These are phyloP conservation scores for Globisporangium viniferum DNA, from an alignment of 352 stramenopile genomes.

Conservation along the genomic window DNA sequence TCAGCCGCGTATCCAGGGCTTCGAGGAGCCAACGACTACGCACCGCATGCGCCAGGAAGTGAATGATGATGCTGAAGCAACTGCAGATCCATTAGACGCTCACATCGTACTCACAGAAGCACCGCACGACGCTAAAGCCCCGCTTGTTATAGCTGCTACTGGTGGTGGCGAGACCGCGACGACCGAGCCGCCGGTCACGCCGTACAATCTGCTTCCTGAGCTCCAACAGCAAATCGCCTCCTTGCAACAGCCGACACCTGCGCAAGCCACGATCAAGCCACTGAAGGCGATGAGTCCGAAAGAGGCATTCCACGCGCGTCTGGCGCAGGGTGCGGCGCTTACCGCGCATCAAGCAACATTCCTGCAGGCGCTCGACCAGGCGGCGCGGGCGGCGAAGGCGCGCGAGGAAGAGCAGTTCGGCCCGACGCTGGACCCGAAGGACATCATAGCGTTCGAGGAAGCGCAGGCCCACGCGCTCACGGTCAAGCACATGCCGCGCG, in stretches of 20 bases:
- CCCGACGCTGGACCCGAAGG: conserved; percentile 17
- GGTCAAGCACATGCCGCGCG: conserved; percentile 24
- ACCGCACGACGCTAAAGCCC: not conserved
- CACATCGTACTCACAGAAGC: not conserved
- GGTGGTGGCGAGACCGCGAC: not conserved
- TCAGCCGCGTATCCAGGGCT: not conserved
- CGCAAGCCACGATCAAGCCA: not conserved
- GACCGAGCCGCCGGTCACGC: not conserved
- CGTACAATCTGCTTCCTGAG: conserved; percentile 3
- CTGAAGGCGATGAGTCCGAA: conserved; percentile 1
- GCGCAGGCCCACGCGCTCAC: conserved; percentile 28
- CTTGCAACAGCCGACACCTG: not conserved
- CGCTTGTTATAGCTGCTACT: not conserved
- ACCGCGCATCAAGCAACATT: not conserved
- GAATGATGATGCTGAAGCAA: not conserved
- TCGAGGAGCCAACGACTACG: not conserved
- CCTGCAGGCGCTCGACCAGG: conserved; percentile 10
- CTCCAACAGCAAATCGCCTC: not conserved
- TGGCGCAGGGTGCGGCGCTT: not conserved
- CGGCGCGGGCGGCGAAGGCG: not conserved
- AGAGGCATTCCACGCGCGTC: conserved; percentile 15
- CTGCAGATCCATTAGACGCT: not conserved
- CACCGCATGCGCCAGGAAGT: conserved; percentile 2
- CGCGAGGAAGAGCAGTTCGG: conserved; percentile 4
- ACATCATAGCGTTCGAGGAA: conserved; percentile 8